phyloP scores from a whole-genome alignment of 108 stramenopile species.

The Cyclotella sp. region DNA sequence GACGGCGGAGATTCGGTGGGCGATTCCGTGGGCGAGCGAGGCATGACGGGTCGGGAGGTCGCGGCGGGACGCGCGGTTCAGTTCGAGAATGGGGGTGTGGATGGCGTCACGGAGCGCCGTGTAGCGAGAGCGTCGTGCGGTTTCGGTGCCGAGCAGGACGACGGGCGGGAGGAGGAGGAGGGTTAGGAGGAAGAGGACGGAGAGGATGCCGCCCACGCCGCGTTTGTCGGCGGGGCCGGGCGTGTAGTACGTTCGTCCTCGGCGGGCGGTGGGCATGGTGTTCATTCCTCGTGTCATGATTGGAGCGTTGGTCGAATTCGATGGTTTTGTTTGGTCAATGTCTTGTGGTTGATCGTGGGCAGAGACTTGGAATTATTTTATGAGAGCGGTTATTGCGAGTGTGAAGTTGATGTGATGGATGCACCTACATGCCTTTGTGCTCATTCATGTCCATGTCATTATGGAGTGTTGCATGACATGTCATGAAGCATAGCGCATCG shows the following conservation, averaged over 20 bases:
- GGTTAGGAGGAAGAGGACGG: slow-evolving; percentile 34
- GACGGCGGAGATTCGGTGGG: background rate
- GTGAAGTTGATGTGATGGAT: too few species aligned
- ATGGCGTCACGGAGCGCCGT: slow-evolving; percentile 26
- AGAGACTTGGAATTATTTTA: too few species aligned
- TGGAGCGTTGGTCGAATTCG: background rate
- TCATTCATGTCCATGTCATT: too few species aligned
- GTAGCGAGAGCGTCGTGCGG: slow-evolving; percentile 24
- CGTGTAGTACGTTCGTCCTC: slow-evolving; percentile 26
- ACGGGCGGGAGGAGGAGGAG: slow-evolving; percentile 40
- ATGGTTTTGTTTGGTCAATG: background rate
- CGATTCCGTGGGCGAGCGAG: background rate
- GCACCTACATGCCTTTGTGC: too few species aligned
- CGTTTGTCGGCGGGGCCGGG: slow-evolving; percentile 30
- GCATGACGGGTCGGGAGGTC: background rate
- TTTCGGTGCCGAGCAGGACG: slow-evolving; percentile 29
- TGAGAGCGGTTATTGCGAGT: too few species aligned
- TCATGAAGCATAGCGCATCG: too few species aligned
- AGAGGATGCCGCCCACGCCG: slow-evolving; percentile 29
- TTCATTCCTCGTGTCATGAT: slow-evolving; percentile 29
- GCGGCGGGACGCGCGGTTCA: background rate
- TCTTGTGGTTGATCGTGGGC: slow-evolving; percentile 3
- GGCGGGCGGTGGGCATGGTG: slow-evolving; percentile 42
- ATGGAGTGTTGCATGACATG: too few species aligned
- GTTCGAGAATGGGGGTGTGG: slow-evolving; percentile 21